These are phyloP conservation scores for Iris macrosiphon DNA, from an alignment of 106 monocot genomes.

Conservation along the genomic window DNA sequence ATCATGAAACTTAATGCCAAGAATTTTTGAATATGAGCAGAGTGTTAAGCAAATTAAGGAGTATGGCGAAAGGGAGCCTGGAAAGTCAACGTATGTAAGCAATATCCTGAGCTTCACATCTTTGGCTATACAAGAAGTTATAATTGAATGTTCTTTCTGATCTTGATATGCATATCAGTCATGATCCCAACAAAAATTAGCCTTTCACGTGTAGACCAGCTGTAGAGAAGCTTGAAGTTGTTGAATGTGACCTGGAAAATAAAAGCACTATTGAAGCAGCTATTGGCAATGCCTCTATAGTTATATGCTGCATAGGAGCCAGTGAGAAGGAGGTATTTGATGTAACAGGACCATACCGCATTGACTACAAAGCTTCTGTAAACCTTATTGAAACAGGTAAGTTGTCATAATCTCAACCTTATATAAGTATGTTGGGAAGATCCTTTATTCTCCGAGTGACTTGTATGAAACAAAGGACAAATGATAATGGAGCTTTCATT, in stretches of 20 bases:
- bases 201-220: slow-evolving; percentile 79
- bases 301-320: slow-evolving; percentile 94
- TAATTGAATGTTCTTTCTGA: neutral
- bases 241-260: slow-evolving; percentile 86
- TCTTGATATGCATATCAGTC: neutral
- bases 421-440: neutral
- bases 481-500: no score
- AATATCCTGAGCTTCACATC: neutral
- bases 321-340: slow-evolving; percentile 90
- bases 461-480: no score
- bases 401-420: neutral
- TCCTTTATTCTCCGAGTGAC: neutral
- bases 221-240: slow-evolving; percentile 69
- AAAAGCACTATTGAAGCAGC: slow-evolving; percentile 41
- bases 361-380: slow-evolving; percentile 77
- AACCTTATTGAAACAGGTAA: slow-evolving; percentile 82
- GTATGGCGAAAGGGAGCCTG: slow-evolving; percentile 30
- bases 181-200: slow-evolving; percentile 25
- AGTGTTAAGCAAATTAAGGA: slow-evolving; percentile 63
- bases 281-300: slow-evolving; percentile 65
- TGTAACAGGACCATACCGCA: slow-evolving; percentile 89
- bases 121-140: neutral
- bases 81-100: slow-evolving; percentile 39
- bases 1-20: neutral
- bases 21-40: slow-evolving; percentile 22